Percentiles rank a stretch among this genome's conserved stretches.
Conservation (phyloP, 140 eudicot genomes). For the Stevia rebaudiana region DNA sequence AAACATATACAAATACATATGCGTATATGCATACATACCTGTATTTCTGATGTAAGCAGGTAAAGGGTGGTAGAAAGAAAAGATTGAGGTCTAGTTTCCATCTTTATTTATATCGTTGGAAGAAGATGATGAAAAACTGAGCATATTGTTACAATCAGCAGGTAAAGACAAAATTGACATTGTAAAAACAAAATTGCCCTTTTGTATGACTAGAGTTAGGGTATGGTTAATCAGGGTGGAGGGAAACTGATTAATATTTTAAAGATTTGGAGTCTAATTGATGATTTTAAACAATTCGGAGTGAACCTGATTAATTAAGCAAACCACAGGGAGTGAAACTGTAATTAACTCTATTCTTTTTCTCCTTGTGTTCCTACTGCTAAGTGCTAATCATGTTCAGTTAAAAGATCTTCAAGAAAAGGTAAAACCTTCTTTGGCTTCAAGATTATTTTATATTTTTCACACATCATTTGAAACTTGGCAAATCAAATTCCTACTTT, state of each 20-base stretch:
- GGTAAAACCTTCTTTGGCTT: neutral
- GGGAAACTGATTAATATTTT: too few species aligned
- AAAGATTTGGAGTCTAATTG: too few species aligned
- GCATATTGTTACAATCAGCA: slow-evolving; percentile 34
- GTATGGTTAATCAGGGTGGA: too few species aligned
- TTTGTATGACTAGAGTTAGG: too few species aligned
- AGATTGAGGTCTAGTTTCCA: too few species aligned
- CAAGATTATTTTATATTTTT: neutral
- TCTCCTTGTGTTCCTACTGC: neutral
- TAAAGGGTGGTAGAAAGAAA: neutral
- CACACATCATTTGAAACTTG: neutral
- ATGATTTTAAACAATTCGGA: too few species aligned
- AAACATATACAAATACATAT: neutral
- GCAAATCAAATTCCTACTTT: neutral
- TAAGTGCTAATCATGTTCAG: neutral
- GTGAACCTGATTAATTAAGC: too few species aligned
- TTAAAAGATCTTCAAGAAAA: neutral
- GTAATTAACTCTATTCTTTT: too few species aligned
- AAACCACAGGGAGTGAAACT: too few species aligned
- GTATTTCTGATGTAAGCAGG: slow-evolving; percentile 37
- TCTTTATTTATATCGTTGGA: too few species aligned
- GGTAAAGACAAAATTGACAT: too few species aligned
- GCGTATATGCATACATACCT: slow-evolving; percentile 18
- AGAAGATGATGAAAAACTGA: slow-evolving; percentile 42
- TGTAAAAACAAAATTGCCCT: too few species aligned